phyloP scores from a whole-genome alignment of 257 asterid species.

The Prunella vulgaris region DNA sequence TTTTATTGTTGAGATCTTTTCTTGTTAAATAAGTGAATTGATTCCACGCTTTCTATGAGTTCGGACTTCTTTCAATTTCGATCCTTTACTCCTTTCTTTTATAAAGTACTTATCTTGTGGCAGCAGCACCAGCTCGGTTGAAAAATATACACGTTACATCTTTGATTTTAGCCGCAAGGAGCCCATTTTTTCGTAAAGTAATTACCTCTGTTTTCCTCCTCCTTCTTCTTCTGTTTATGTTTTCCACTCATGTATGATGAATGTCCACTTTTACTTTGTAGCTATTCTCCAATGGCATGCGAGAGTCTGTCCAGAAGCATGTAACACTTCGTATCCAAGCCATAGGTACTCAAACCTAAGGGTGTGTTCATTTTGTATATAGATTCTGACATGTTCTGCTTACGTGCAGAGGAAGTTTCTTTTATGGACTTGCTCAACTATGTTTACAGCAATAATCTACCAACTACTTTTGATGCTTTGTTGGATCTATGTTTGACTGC shows the following conservation, averaged over 20 bases:
- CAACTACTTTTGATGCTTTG: not conserved
- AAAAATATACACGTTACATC: not conserved
- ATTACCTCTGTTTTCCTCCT: not conserved
- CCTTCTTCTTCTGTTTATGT: no score
- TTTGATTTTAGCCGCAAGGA: constrained; percentile 59
- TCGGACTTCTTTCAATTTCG: no score
- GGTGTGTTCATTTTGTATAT: no score
- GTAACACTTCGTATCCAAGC: constrained; percentile 49
- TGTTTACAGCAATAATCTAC: constrained; percentile 55
- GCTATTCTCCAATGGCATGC: constrained; percentile 58
- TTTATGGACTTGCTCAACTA: constrained; percentile 10
- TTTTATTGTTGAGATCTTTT: no score
- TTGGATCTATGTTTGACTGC: constrained; percentile 21
- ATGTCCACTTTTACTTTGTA: no score
- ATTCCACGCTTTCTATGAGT: no score
- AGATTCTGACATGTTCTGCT: not conserved
- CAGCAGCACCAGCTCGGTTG: not conserved
- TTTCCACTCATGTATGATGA: not conserved
- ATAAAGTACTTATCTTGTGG: not conserved
- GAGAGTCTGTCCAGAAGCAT: constrained; percentile 46
- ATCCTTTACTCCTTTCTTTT: no score
- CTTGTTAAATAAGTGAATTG: no score
- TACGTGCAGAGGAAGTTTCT: not conserved
- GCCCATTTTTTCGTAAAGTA: constrained; percentile 64
- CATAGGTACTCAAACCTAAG: not conserved